Percentiles rank a stretch among this genome's conserved stretches.
phyloP scores from a whole-genome alignment of 2,329 filamentous ascomycete genomes.

The Fusarium subglutinans region DNA sequence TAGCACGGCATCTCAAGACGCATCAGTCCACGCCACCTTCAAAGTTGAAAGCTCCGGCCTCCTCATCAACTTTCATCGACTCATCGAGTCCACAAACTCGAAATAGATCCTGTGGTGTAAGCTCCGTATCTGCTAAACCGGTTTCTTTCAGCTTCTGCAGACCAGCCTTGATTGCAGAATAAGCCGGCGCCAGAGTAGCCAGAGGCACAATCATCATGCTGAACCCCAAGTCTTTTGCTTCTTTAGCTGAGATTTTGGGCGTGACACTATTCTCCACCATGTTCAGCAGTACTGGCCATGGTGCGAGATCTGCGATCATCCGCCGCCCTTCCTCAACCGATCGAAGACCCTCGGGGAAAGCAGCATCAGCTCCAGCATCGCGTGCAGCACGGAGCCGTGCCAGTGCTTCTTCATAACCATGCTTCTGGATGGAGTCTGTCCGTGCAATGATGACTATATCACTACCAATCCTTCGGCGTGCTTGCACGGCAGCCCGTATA shows the following conservation, averaged over 20 bases:
- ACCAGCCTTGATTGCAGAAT: background rate
- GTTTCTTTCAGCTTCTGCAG: background rate
- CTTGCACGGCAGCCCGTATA: background rate
- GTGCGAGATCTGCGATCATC: background rate
- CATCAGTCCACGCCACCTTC: constrained; percentile 1
- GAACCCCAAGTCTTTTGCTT: background rate
- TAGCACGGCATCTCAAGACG: background rate
- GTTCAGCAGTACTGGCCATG: background rate
- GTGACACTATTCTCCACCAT: constrained; percentile 7
- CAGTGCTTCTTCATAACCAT: background rate
- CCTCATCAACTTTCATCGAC: background rate
- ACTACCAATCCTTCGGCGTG: background rate
- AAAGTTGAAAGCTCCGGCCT: background rate
- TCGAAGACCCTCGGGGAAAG: background rate
- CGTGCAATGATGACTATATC: background rate
- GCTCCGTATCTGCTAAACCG: background rate
- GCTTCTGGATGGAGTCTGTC: background rate
- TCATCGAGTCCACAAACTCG: background rate
- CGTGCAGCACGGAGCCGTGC: background rate
- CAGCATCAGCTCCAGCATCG: background rate
- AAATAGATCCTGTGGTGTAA: background rate
- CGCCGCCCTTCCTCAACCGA: background rate
- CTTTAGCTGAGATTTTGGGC: background rate
- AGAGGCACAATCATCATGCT: constrained; percentile 2
- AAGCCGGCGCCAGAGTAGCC: background rate